Evolutionary conservation across 257 asterid genomes (phyloP), one percentile per base, ranked within the genome.

Genomic region (Solanum chiquidenum): DNA sequence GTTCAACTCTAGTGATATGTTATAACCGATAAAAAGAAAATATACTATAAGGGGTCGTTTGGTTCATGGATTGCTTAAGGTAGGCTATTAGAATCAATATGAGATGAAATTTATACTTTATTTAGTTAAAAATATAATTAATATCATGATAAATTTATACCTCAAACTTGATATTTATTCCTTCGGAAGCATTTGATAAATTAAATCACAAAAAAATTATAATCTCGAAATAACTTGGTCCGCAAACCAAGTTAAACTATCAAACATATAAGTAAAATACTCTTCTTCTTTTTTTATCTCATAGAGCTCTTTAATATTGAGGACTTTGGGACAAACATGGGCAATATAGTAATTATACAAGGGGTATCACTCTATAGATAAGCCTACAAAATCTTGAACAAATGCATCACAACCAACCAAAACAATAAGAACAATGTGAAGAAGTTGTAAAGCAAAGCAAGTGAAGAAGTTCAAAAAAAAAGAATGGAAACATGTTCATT

Each of bases 401-500:
- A 77, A 31, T 16, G 69, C 85, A 2, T 80, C 20, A 29, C 69
- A 1, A 80, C 85, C 69, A 79, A 79, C 85, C 83, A 72, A 74
- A 74, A 52, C n/a, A 77, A 80, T 16, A 16, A 46, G 5, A 49
- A 80, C 69, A 80, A 80, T 80, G 85, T 80, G 85, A 46, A 80
- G 85, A 49, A 34, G 27, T 29, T 29, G 85, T 27, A 52, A 84
- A 83, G 14, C 38, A 62, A 83, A 83, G 2, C 73, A 2, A 88
- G 86, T 86, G 68, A 86, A 64, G 62, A 75, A 86, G 55, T 55
- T 55, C 64, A 46, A 77, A 23, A 75, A 60, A 38, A 62, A 85
- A 79, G 52, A 76, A 94, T 93, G 95, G 94, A 90, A 90, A 86
- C 91, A 88, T 87, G 88, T 62, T 85, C 90, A 52, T 88, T 49